Base-by-base conservation (phyloP, 2,329 filamentous ascomycete genomes). In the Colletotrichum sp. region DNA sequence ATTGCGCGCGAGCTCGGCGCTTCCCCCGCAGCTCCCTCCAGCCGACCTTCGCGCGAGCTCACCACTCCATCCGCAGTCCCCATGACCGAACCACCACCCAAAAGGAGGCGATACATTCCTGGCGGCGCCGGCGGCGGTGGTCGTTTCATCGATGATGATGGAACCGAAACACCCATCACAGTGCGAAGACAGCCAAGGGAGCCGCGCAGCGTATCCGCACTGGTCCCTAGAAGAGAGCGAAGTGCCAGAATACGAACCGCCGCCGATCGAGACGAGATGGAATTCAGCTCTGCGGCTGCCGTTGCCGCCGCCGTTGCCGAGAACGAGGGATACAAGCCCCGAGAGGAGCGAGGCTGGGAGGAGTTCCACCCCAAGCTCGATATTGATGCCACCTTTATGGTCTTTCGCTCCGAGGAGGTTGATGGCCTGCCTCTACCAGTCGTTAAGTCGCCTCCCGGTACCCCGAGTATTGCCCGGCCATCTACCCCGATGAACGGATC, bases 321-420 rank as follows among this genome's bases (percentile, higher is more conserved):
- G 82, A 96, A 93, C 81, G 97, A 99, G 87, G 96, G 96, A 67
- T 99, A 99, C 86, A 99, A 99, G 84, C 97, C 97, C 36, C 91
- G 97, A 81, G 97, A 99, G 86, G 97, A 99, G 87, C 93, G 96
- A 77, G 95, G 95, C 68, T 99, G 96, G 96, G 96, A 98, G 82
- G 97, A 99, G 83, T 99, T 99, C 78, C 97, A 99, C 84, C 96
- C 95, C 0, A 95, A 98, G 81, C 91, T 99, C 68, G 96, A 99
- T 86, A 96, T 98, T 65, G 95, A 98, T 72, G 90, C 90, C 14
- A 92, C 91, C 6, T 94, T 98, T 78, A 92, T 94, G 79, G 89
- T 98, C 4, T 96, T 96, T 82, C 92, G 91, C 65, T 93, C 96
- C 3, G 93, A 97, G 77, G 95, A 98, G 78, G 93, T 99, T 8